Evolutionary conservation across 176 grass and related monocot genomes (phyloP).

Genomic region (Themeda triandra): DNA sequence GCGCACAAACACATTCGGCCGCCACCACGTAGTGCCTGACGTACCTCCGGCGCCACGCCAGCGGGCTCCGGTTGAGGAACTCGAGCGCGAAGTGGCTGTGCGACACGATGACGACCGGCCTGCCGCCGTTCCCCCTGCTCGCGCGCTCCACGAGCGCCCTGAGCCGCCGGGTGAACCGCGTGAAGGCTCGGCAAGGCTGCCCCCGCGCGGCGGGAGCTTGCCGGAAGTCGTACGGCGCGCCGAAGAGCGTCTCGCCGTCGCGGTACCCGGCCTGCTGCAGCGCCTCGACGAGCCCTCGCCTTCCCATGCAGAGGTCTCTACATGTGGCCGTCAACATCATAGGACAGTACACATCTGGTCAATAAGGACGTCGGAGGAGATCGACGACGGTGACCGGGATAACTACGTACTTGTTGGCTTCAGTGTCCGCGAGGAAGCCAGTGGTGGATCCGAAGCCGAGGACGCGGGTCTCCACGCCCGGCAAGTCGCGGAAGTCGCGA

Average conservation of each 20-base stretch:
- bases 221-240: not conserved
- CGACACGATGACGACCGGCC: not conserved
- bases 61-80: not conserved
- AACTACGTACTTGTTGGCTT: not conserved
- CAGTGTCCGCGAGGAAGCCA: not conserved
- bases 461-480: constrained; percentile 16
- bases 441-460: constrained; percentile 24
- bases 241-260: not conserved
- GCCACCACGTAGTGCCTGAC: not conserved
- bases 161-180: not conserved
- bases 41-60: not conserved
- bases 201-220: not conserved
- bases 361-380: no score
- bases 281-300: not conserved
- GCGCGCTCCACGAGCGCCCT: not conserved
- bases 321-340: no score
- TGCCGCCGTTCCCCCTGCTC: not conserved
- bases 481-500: not conserved
- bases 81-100: not conserved
- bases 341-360: no score
- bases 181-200: not conserved
- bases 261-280: not conserved
- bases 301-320: not conserved
- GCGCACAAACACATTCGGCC: no score
- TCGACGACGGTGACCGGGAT: not conserved